Evolutionary conservation across 202 grass and related monocot species (phyloP).

Genomic region (Zoysia matrella): DNA sequence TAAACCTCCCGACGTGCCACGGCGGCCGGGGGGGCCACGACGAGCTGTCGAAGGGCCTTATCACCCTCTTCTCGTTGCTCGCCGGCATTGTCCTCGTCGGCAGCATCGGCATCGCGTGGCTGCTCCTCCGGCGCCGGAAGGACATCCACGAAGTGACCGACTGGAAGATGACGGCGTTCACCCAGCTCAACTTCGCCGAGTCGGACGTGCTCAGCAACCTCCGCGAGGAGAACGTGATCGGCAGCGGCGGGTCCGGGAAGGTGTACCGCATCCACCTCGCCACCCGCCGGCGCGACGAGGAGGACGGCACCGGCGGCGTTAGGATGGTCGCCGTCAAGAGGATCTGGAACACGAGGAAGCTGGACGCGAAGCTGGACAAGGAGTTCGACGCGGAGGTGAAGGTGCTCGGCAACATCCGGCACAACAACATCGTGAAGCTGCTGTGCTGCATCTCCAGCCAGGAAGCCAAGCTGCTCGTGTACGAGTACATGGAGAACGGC

Average conservation of each 20-base stretch:
- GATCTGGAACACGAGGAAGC: slow-evolving; percentile 62
- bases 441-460: slow-evolving; percentile 81
- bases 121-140: slow-evolving; percentile 51
- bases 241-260: too few relatives aligned
- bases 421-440: slow-evolving; percentile 88
- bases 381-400: slow-evolving; percentile 79
- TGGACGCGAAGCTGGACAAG: slow-evolving; percentile 65
- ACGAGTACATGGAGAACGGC: slow-evolving; percentile 89
- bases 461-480: slow-evolving; percentile 66
- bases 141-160: slow-evolving; percentile 37
- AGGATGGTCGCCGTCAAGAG: slow-evolving; percentile 78
- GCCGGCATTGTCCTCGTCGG: slow-evolving; percentile 48
- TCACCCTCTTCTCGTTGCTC: slow-evolving; percentile 53
- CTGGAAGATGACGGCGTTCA: slow-evolving; percentile 75
- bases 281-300: neutral
- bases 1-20: slow-evolving; percentile 46
- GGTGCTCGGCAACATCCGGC: slow-evolving; percentile 76
- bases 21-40: neutral
- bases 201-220: slow-evolving; percentile 53
- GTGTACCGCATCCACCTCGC: slow-evolving; percentile 41
- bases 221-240: too few relatives aligned
- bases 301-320: neutral
- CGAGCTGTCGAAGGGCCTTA: slow-evolving; percentile 58
- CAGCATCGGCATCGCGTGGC: slow-evolving; percentile 43
- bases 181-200: slow-evolving; percentile 57